Evolutionary conservation across 2,329 filamentous ascomycete species (phyloP).

Genomic region (Pseudogymnoascus pannorum): DNA sequence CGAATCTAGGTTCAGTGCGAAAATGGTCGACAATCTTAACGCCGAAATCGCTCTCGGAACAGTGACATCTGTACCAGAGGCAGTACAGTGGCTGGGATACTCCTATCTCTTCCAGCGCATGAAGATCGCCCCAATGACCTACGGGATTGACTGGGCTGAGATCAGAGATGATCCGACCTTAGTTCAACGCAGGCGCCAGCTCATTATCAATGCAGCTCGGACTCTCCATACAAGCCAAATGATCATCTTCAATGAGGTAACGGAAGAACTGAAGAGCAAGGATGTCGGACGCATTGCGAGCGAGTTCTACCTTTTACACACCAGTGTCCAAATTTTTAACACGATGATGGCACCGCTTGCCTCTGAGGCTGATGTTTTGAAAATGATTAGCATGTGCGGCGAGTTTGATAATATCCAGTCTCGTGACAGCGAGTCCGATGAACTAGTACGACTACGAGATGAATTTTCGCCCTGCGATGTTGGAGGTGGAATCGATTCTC

Average conservation of each 20-base stretch:
- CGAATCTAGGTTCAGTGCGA: conserved; percentile 90
- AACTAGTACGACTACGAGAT: conserved; percentile 66
- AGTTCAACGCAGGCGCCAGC: conserved; percentile 73
- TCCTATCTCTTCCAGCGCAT: conserved; percentile 97
- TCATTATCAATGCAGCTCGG: conserved; percentile 82
- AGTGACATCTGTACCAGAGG: conserved; percentile 88
- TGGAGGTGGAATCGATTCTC: conserved; percentile 58
- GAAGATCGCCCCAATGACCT: conserved; percentile 82
- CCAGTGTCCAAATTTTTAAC: conserved; percentile 94
- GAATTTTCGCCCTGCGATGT: conserved; percentile 72
- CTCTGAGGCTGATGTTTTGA: conserved; percentile 84
- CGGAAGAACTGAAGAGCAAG: conserved; percentile 87
- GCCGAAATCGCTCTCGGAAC: conserved; percentile 91
- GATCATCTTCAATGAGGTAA: conserved; percentile 96
- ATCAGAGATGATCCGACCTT: conserved; percentile 80
- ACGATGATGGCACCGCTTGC: conserved; percentile 80
- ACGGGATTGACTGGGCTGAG: conserved; percentile 93
- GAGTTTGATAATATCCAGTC: conserved; percentile 97
- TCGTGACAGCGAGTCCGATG: conserved; percentile 81
- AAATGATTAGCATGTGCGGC: conserved; percentile 95
- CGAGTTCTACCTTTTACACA: conserved; percentile 92
- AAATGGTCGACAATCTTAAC: conserved; percentile 93
- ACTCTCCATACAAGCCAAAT: conserved; percentile 91
- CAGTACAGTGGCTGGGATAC: conserved; percentile 95
- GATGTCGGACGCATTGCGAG: conserved; percentile 95